Evolutionary conservation across 805 yeast genomes (phyloP).

Genomic region (Saturnispora hagleri): DNA sequence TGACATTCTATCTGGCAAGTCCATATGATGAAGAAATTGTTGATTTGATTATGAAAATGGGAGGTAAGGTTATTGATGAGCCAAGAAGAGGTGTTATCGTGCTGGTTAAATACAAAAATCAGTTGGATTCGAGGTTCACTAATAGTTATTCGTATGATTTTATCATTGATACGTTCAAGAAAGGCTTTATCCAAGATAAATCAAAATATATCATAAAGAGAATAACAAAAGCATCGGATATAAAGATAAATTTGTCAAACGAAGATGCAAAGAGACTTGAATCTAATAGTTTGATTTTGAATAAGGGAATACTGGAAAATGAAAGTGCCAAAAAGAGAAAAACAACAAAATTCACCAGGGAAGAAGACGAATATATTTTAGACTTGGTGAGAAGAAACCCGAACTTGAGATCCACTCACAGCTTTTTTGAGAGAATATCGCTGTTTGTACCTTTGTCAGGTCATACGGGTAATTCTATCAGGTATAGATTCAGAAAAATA

Average conservation of each 20-base stretch:
- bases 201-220: slow-evolving; percentile 13
- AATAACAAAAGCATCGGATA: background rate
- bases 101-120: background rate
- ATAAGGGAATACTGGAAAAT: background rate
- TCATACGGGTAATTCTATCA: slow-evolving; percentile 70
- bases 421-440: slow-evolving; percentile 55
- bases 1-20: background rate
- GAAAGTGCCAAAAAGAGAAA: slow-evolving; percentile 23
- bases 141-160: slow-evolving; percentile 18
- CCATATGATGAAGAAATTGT: background rate
- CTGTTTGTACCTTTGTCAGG: slow-evolving; percentile 37
- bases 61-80: slow-evolving; percentile 3
- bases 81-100: background rate
- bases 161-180: slow-evolving; percentile 18
- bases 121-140: background rate
- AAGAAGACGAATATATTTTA: slow-evolving; percentile 57
- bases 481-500: slow-evolving; percentile 49
- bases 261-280: background rate
- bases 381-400: slow-evolving; percentile 65
- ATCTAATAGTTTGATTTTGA: slow-evolving; percentile 13
- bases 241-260: background rate
- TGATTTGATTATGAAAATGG: background rate
- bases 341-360: slow-evolving; percentile 43
- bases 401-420: slow-evolving; percentile 56
- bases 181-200: slow-evolving; percentile 13